Base-by-base conservation (phyloP, 2,329 filamentous ascomycete species). In the Exophiala viscosa region DNA sequence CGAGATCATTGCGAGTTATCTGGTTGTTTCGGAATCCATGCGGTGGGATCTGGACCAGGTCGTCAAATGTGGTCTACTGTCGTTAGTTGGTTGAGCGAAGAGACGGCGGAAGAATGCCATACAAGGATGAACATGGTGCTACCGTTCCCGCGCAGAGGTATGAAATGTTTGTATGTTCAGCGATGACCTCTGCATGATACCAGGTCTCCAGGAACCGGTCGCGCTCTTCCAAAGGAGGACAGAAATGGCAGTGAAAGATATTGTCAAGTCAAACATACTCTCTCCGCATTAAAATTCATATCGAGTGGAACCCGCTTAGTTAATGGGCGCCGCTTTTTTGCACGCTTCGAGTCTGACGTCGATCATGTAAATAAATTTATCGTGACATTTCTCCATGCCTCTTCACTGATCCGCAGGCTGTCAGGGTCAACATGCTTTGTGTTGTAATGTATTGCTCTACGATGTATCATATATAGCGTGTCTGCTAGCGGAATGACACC, bases 31-130 rank as follows among this genome's bases (percentile, higher is more conserved):
- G 93, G 56, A 84, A 81, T 67, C 96, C 88, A 65, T 89, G 82
- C 1, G 93, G 93, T 31, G 83, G 80, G 73, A 99, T 95, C 72
- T 95, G 89, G 62, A 99, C 90, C 63, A 99, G 80, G 76, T 99
- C 93, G 63, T 90, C 86, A 64, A 99, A 85, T 62, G 93, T 96
- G 39, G 90, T 93, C 93, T 96, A 58, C 13, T 15, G 32, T 58
- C 41, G 57, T 50, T 48, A 48, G 31, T 23, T 40, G 13, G 31
- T 13, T 28, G 20, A 23, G 20, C 7, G 9, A 36, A 36, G 18
- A 7, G n/a, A 42, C 40, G 18, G 23, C n/a, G 11, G 35, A 32
- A 35, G 17, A 44, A 38, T 17, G 28, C 17, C 61, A 7, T 57
- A 62, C 61, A 20, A 65, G 61, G 20, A 64, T 64, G 54, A 65